Evolutionary conservation across 2,329 filamentous ascomycete species (phyloP).

Genomic region (Trichoderma cornu-damae): DNA sequence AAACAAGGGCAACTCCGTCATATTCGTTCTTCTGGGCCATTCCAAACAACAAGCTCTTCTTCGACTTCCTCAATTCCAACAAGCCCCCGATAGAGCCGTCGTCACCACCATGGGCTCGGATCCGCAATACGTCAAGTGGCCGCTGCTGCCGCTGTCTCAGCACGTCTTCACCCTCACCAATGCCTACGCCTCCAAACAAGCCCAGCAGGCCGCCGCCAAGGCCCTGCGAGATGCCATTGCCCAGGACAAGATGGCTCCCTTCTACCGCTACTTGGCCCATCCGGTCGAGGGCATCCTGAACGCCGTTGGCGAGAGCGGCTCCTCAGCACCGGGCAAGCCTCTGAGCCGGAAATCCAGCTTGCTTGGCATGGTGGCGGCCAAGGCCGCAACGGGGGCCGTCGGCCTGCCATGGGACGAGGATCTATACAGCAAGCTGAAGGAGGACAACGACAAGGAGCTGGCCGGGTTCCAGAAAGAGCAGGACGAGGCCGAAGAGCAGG

Average conservation of each 20-base stretch:
- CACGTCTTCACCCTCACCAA: conserved; percentile 85
- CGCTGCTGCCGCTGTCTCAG: conserved; percentile 74
- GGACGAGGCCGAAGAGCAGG: conserved; percentile 92
- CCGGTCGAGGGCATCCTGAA: conserved; percentile 80
- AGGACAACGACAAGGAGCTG: conserved; percentile 73
- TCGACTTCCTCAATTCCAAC: background rate
- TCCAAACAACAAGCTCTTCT: background rate
- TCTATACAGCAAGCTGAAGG: conserved; percentile 71
- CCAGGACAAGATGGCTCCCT: conserved; percentile 80
- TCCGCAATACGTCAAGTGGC: conserved; percentile 81
- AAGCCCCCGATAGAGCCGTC: conserved; percentile 8
- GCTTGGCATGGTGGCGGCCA: conserved; percentile 70
- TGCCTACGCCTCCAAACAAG: conserved; percentile 59
- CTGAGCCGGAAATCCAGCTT: conserved; percentile 63
- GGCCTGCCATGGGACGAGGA: conserved; percentile 86
- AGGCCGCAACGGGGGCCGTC: conserved; percentile 57
- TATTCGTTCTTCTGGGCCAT: background rate
- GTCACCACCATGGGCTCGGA: conserved; percentile 69
- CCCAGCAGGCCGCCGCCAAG: conserved; percentile 68
- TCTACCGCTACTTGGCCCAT: conserved; percentile 80
- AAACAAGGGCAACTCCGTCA: conserved; percentile 15
- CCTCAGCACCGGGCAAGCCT: conserved; percentile 50
- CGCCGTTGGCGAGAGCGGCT: conserved; percentile 58
- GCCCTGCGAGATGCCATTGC: conserved; percentile 75
- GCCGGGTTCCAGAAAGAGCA: conserved; percentile 76